Evolutionary conservation across 495 filamentous ascomycete genomes (phyloP), one percentile per base, ranked within the genome.

Genomic region (Daldinia caldariorum): DNA sequence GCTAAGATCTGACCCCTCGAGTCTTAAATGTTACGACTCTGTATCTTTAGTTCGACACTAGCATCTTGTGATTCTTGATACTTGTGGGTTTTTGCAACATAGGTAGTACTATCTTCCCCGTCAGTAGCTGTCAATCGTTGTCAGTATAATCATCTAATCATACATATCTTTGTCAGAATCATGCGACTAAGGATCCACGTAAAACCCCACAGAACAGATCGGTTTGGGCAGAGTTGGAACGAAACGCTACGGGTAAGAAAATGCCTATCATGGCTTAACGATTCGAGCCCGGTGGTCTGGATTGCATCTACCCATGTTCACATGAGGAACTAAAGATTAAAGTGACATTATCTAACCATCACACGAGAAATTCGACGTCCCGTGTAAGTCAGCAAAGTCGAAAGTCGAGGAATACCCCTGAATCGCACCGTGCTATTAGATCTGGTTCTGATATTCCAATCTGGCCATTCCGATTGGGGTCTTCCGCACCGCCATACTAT

Each of bases 161-260:
- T n/a, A n/a, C 29, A 10, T 55, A 53, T 53, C 26, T 39, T 20
- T 60, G 16, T 60, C 54, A 49, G 20, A 35, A 59, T 64, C 32
- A 35, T 35, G 45, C 43, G 29, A 55, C 41, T 35, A 13, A 4
- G 10, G 31, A 61, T 58, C 41, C 22, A 57, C 39, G 39, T 64
- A 34, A 20, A 22, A 47, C 6, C 16, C 43, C 43, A 47, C 43
- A 47, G 9, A 18, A 47, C 16, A 50, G 47, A 45, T 69, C 60
- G 38, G 38, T 53, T 53, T 61, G 47, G 45, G 43, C 53, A 34
- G 66, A 18, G 8, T 8, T 8, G 26, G 56, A 59, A 59, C 56
- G 49, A 26, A 67, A 63, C 55, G 47, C 58, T 67, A 47, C 69
- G 59, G 61, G 69, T 72, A 56, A 60, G 18, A 18, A 47, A 22